Base-by-base conservation (phyloP, 192 early-diverging fungal genomes). In the Coemansia sp. region DNA sequence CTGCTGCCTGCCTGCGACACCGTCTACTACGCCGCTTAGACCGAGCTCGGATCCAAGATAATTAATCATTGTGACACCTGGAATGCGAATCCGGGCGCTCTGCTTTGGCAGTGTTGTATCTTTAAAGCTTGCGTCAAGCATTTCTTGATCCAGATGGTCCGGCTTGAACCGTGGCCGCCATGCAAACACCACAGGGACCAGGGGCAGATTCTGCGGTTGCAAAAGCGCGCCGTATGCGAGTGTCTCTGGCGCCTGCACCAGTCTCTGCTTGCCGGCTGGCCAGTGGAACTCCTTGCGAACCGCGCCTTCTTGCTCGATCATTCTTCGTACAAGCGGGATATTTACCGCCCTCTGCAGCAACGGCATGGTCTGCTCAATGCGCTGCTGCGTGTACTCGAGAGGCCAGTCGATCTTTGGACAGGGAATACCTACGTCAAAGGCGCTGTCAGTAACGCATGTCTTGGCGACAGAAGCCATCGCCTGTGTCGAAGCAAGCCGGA, bases 231-330 rank as follows among this genome's bases (percentile, higher is more conserved):
- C 80, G 39, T 72, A 77, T 2, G 54, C 32, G 4, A 83, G 57
- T 0, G 72, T 72, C 22, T 71, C 63, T 45, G 75, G 64, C 34
- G 80, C 66, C 43, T 77, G 80, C 12, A 38, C 18, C 9, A 69
- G 37, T 17, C 67, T 59, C 15, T 52, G 52, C 32, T 43, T 66
- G 14, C 68, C 75, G 3, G 58, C 22, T 12, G 80, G 74, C 80
- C 80, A 83, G 60, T 74, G 59, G 17, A 69, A 76, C 52, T 58
- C 71, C 22, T 74, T 70, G 38, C 72, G 80, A 28, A 63, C 58
- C 15, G 34, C 41, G 7, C 15, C 34, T 8, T 32, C 12, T 28
- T 64, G 62, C 9, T 35, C 45, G 0, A 51, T 7, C 28, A 64
- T 43, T 12, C 28, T 28, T 28, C 35, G 2, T 5, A 51, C 45